A percentile compares a stretch with the other conserved stretches of the same genome.
These are phyloP conservation scores for Scedosporium boydii DNA, from an alignment of 2,329 filamentous ascomycete genomes.

Conservation along the genomic window DNA sequence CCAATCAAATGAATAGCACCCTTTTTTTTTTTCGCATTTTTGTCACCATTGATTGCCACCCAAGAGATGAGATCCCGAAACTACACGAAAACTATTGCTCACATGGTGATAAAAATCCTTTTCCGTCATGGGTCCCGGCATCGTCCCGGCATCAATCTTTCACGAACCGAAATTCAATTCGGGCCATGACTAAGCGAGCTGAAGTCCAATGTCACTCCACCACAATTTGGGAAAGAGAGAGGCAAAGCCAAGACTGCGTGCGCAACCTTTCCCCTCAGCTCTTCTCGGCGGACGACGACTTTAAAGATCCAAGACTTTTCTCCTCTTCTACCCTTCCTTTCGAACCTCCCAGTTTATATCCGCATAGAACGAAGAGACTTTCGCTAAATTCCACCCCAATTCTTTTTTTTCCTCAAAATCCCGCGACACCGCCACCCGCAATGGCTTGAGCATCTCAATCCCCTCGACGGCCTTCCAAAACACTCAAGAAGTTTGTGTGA, in stretches of 20 bases:
- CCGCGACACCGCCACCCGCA: background rate
- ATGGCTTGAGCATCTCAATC: background rate
- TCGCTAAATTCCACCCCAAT: background rate
- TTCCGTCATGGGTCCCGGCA: background rate
- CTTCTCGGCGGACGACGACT: background rate
- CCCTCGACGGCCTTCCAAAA: background rate
- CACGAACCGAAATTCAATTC: background rate
- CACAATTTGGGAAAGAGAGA: too few species aligned
- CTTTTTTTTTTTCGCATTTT: background rate
- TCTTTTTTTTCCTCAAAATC: background rate
- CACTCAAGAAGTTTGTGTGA: background rate
- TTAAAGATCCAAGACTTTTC: constrained; percentile 3
- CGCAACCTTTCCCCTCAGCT: background rate
- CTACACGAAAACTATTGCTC: background rate
- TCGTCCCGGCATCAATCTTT: background rate
- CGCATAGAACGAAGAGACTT: background rate
- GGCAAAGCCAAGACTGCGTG: background rate
- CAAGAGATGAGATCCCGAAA: background rate
- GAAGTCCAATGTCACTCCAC: background rate
- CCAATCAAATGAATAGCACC: background rate
- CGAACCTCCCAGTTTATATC: background rate
- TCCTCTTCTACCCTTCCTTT: background rate
- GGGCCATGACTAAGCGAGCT: background rate
- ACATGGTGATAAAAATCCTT: background rate
- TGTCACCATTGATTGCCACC: background rate